These are phyloP conservation scores for Suillus cothurnatus DNA, from an alignment of 768 basidiomycete genomes.

Conservation along the genomic window DNA sequence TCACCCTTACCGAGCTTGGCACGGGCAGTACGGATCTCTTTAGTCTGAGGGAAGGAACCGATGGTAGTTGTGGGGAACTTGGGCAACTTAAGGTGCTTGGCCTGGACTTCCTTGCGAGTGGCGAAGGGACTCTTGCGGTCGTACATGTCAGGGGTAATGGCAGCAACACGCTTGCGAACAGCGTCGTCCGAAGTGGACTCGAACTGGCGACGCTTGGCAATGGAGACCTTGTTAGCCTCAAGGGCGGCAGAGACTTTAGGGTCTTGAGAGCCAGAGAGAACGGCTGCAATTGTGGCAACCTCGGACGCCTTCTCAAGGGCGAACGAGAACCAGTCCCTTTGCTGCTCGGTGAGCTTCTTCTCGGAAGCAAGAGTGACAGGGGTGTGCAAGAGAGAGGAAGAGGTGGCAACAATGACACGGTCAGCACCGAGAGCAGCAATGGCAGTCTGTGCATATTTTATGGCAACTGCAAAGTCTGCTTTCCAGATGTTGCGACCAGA, in stretches of 20 bases:
- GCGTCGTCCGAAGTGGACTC: slow-evolving; percentile 92
- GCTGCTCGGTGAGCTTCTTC: slow-evolving; percentile 83
- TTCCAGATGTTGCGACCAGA: slow-evolving; percentile 99
- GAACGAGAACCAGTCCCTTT: slow-evolving; percentile 98
- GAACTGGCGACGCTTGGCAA: slow-evolving; percentile 92
- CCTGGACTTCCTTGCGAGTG: slow-evolving; percentile 84
- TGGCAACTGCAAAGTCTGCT: slow-evolving; percentile 83
- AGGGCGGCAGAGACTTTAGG: slow-evolving; percentile 67
- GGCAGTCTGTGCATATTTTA: slow-evolving; percentile 83
- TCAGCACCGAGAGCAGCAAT: slow-evolving; percentile 80
- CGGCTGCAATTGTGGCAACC: slow-evolving; percentile 84
- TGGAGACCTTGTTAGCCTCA: slow-evolving; percentile 88
- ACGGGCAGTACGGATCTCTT: slow-evolving; percentile 97
- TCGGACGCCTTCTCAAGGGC: slow-evolving; percentile 95
- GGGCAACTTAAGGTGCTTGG: slow-evolving; percentile 86
- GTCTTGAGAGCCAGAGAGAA: slow-evolving; percentile 85
- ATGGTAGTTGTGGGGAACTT: slow-evolving; percentile 99
- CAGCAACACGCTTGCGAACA: slow-evolving; percentile 92
- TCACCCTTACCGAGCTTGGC: slow-evolving; percentile 93
- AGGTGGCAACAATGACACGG: slow-evolving; percentile 92
- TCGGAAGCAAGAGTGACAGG: slow-evolving; percentile 95
- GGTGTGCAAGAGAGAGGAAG: slow-evolving; percentile 97
- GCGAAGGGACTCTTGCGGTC: slow-evolving; percentile 90
- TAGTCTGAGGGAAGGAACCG: slow-evolving; percentile 99
- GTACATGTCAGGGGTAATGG: slow-evolving; percentile 84